phyloP scores from a whole-genome alignment of 306 rosid genomes.

The Prinsepia uniflora region DNA sequence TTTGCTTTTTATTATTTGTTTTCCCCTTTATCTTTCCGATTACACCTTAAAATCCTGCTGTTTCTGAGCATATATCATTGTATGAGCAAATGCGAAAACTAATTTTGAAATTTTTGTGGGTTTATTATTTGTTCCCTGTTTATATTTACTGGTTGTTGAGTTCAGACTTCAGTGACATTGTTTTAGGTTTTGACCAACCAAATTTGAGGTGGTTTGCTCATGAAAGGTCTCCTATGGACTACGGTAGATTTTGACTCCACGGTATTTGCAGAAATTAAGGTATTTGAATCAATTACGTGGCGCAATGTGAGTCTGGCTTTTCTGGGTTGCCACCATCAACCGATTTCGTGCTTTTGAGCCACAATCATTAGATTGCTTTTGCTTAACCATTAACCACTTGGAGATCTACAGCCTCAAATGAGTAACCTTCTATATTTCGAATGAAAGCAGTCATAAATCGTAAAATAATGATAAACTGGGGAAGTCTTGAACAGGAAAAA shows the following conservation, averaged over 20 bases:
- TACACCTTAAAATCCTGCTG: background rate
- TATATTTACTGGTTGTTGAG: background rate
- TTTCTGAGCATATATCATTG: background rate
- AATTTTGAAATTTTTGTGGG: background rate
- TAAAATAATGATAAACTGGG: too few species aligned
- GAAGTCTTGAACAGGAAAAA: too few species aligned
- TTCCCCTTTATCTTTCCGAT: background rate
- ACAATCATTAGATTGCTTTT: background rate
- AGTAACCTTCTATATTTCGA: too few species aligned
- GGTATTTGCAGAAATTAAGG: constrained; percentile 6
- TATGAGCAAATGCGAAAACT: constrained; percentile 3
- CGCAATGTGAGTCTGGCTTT: constrained; percentile 8
- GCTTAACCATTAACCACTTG: too few species aligned
- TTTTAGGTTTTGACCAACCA: background rate
- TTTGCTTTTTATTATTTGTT: constrained; percentile 4
- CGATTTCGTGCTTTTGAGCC: constrained; percentile 18
- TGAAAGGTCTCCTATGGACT: background rate
- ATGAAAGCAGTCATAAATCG: too few species aligned
- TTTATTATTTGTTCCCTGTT: background rate
- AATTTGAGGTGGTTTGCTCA: background rate
- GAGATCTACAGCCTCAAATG: too few species aligned
- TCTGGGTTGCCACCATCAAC: constrained; percentile 3
- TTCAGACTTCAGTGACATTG: too few species aligned
- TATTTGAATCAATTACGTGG: constrained; percentile 26
- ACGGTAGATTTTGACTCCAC: constrained; percentile 14